Evolutionary conservation across 345 rosid species (phyloP), one percentile per base, ranked within the genome.

Genomic region (Conringia planisiliqua): DNA sequence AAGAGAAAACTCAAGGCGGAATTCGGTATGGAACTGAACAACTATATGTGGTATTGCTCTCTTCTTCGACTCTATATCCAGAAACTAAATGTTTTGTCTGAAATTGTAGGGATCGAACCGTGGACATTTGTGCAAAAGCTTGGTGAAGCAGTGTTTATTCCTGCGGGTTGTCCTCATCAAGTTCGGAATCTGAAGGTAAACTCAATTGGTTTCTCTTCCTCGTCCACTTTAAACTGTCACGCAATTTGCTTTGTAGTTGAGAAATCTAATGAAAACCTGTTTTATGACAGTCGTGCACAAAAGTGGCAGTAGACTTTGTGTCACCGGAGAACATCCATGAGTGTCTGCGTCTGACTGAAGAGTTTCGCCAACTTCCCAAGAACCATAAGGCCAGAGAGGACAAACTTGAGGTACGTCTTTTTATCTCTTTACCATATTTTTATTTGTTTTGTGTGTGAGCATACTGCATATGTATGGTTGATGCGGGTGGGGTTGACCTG

Each of bases 101-200:
- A 7, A 75, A 30, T 47, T 6, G 13, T 40, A 94, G 98, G 90
- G 66, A 78, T 92, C n/a, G 92, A 92, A 69, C 91, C 97, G 1
- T 92, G 97, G 99, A 89, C 97, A 17, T 95, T 95, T 59, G 89
- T 83, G 68, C 99, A 92, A 62, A 84, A 78, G 22, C 81, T 89
- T 7, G 97, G 99, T 27, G 99, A 92, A 59, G 97, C 96, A 13
- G 93, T 94, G 48, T 91, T 91, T 73, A 94, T 94, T 68, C 98
- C 98, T 0, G 97, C 97, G 1, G 98, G 98, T 43, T 94, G 98
- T 73, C 97, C 97, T 4, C 99, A 95, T 79, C 99, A 95, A 86
- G 99, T 95, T 43, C 86, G 99, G 64, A 95, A 95, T 78, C 88
- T 92, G 42, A 89, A 84, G 97, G 98, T 90, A 76, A 55, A 55